These are phyloP conservation scores for Hymenoscyphus linearis DNA, from an alignment of 2,329 filamentous ascomycete species.

Conservation along the genomic window DNA sequence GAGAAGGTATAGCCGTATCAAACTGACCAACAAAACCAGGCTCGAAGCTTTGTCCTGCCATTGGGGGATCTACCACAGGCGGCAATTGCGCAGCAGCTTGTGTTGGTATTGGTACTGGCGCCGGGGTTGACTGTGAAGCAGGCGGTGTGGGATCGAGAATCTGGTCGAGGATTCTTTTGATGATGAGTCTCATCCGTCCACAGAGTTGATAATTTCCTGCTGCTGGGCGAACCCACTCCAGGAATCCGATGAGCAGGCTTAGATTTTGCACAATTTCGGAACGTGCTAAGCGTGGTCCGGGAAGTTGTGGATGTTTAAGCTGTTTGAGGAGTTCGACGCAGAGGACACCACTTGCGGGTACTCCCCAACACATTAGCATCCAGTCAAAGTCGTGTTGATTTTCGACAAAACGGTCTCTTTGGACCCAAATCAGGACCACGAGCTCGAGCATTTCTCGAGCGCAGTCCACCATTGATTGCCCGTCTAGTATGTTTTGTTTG, in stretches of 20 bases:
- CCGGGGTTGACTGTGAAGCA: slow-evolving; percentile 1
- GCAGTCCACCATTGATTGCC: slow-evolving; percentile 40
- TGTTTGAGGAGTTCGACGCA: slow-evolving; percentile 46
- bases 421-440: slow-evolving; percentile 44
- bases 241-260: slow-evolving; percentile 45
- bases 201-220: slow-evolving; percentile 47
- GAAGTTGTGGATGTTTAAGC: slow-evolving; percentile 30
- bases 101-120: slow-evolving; percentile 4
- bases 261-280: slow-evolving; percentile 48
- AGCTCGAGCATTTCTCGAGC: slow-evolving; percentile 42
- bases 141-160: slow-evolving; percentile 38
- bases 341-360: slow-evolving; percentile 44
- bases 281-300: slow-evolving; percentile 37
- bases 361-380: slow-evolving; percentile 44
- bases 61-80: neutral
- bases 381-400: slow-evolving; percentile 44
- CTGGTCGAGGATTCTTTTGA: slow-evolving; percentile 46
- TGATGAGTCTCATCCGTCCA: slow-evolving; percentile 41
- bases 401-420: slow-evolving; percentile 40
- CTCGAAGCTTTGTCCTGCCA: slow-evolving; percentile 4
- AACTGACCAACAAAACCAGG: slow-evolving; percentile 8
- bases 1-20: slow-evolving; percentile 12
- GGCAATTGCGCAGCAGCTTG: neutral
- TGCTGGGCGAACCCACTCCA: slow-evolving; percentile 45
- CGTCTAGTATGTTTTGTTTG: slow-evolving; percentile 37